Evolutionary conservation across 768 basidiomycete species (phyloP).

Genomic region (Amanita brunnescens): DNA sequence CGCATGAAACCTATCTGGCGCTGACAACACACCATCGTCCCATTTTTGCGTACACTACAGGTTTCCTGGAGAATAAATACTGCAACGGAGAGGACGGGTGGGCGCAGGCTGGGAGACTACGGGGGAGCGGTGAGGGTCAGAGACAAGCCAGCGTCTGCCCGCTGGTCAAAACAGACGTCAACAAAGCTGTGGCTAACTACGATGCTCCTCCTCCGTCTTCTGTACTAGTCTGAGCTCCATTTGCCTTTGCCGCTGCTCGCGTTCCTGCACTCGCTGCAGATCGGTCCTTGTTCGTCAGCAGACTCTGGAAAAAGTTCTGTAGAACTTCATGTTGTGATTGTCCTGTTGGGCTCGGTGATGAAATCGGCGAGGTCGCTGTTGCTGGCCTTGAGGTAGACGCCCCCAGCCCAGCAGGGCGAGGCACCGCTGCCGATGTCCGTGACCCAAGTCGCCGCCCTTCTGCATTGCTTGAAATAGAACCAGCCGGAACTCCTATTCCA

Average conservation of each 20-base stretch:
- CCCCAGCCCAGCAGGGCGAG: constrained; percentile 32
- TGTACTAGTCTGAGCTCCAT: no score
- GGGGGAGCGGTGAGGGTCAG: constrained; percentile 11
- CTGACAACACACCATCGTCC: constrained; percentile 20
- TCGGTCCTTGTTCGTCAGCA: constrained; percentile 68
- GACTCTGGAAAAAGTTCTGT: constrained; percentile 82
- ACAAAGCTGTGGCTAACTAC: constrained; percentile 21
- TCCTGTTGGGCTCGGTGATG: constrained; percentile 25
- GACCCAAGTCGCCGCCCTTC: constrained; percentile 20
- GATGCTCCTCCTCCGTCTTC: constrained; percentile 4
- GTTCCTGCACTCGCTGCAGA: constrained; percentile 10
- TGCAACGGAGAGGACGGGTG: not conserved
- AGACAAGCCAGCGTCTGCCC: constrained; percentile 11
- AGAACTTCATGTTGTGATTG: constrained; percentile 76
- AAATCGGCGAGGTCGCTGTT: constrained; percentile 27
- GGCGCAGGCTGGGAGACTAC: not conserved
- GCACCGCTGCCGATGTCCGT: constrained; percentile 25
- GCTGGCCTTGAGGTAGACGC: constrained; percentile 29
- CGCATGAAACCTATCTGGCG: constrained; percentile 9
- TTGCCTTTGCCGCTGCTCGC: constrained; percentile 20
- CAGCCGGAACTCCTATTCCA: constrained; percentile 28
- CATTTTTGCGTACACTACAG: constrained; percentile 28
- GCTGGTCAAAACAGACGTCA: constrained; percentile 24
- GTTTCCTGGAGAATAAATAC: constrained; percentile 9
- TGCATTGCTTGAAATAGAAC: constrained; percentile 16